A percentile compares a stretch with the other conserved stretches of the same genome.
Evolutionary conservation across 1,284 basidiomycete species (phyloP).

Genomic region (Rhodotorula sp.): DNA sequence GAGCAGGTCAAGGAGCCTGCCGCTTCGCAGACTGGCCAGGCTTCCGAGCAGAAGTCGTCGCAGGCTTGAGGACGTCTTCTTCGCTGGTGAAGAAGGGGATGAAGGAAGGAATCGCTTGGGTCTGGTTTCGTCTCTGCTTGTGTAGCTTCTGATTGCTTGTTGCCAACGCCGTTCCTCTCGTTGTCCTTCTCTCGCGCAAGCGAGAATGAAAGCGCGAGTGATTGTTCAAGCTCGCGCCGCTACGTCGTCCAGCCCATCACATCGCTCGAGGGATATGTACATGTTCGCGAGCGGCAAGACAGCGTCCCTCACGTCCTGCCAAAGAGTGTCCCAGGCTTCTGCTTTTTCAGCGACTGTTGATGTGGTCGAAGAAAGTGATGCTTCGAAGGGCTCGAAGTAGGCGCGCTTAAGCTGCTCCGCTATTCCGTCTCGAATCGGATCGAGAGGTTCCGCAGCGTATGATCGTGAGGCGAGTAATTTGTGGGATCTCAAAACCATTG

Average conservation of each 20-base stretch:
- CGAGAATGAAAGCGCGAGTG: neutral
- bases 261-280: slow-evolving; percentile 47
- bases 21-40: too few relatives aligned
- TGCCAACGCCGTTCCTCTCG: too few relatives aligned
- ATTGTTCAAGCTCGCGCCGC: neutral
- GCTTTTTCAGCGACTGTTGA: too few relatives aligned
- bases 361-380: neutral
- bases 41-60: too few relatives aligned
- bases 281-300: too few relatives aligned
- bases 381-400: slow-evolving; percentile 61
- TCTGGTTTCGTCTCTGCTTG: too few relatives aligned
- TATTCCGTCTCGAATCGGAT: slow-evolving; percentile 56
- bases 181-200: too few relatives aligned
- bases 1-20: neutral
- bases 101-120: too few relatives aligned
- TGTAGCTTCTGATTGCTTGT: too few relatives aligned
- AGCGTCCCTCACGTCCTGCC: slow-evolving; percentile 32
- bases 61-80: too few relatives aligned
- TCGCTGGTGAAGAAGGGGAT: too few relatives aligned
- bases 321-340: neutral
- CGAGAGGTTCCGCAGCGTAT: slow-evolving; percentile 56
- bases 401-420: slow-evolving; percentile 63
- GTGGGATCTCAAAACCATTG: neutral
- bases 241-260: slow-evolving; percentile 4
- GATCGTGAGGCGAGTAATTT: neutral